Base-by-base conservation (phyloP, 208 protist species). In the Wallacemonas sp. region DNA sequence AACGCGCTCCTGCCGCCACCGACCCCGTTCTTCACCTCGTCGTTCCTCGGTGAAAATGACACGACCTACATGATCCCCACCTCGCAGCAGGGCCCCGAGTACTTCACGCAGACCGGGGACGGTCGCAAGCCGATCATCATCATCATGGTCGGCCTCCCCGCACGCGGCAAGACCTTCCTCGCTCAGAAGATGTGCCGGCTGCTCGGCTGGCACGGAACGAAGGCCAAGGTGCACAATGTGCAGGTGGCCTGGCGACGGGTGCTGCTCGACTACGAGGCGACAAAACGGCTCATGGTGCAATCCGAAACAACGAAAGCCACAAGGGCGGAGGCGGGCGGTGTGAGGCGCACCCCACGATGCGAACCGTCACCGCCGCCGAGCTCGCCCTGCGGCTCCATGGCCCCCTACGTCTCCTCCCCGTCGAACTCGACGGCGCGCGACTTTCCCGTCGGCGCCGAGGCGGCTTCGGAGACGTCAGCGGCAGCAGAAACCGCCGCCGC, bases 151-250 rank as follows among this genome's bases (percentile, higher is more conserved):
- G 92, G 92, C 29, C 80, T 97, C 14, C 92, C 92, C 25, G 92
- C 89, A n/a, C 79, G 92, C 1, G 92, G 92, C 11, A 97, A 97
- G 55, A 97, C 92, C 2, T 97, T 95, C 69, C 59, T 97, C 5
- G 92, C 92, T 16, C 88, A 97, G 52, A 97, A 95, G 64, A 87
- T 97, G 16, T 93, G 89, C 62, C 77, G 92, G 7, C 79, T 93
- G 57, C 75, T 95, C 22, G 82, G 82, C 22, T 97, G 92, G 92
- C 86, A 94, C 46, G 89, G 89, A 18, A 77, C 36, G 5, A 61
- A 78, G 5, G 78, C 87, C 10, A 89, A 86, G 63, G 82, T 93
- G 41, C 72, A 87, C 44, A 96, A 94, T 74, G 73, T 96, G 3
- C 86, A 93, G 36, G 68, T 84, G 3, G 80, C 78, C 25, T 94